A percentile compares a stretch with the other conserved stretches of the same genome.
phyloP scores from a whole-genome alignment of 1,284 basidiomycete genomes.

The Ustilago sp. region DNA sequence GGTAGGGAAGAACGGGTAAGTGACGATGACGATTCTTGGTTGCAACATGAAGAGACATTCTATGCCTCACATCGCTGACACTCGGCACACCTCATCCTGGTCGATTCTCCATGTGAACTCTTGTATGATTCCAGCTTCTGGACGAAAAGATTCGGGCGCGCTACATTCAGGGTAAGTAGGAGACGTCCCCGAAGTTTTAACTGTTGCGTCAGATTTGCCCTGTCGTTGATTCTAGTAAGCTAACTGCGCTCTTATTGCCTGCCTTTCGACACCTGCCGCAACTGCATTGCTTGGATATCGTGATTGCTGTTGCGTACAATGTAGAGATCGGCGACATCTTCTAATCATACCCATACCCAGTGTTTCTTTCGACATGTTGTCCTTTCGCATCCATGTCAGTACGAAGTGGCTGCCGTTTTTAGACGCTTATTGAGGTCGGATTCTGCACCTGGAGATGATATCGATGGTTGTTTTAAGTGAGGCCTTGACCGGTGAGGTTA shows the following conservation, averaged over 20 bases:
- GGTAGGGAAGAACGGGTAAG: slow-evolving; percentile 33
- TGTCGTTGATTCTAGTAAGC: background rate
- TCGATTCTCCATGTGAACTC: background rate
- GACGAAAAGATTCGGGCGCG: slow-evolving; percentile 57
- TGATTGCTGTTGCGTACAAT: background rate
- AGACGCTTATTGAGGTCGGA: too few relatives aligned
- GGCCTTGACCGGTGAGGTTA: too few relatives aligned
- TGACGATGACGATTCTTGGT: background rate
- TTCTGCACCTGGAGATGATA: too few relatives aligned
- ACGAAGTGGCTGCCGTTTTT: background rate
- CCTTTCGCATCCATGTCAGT: background rate
- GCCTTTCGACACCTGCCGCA: background rate
- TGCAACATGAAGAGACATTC: background rate
- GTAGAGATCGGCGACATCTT: slow-evolving; percentile 60
- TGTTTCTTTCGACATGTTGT: too few relatives aligned
- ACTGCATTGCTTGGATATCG: too few relatives aligned
- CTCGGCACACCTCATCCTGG: background rate
- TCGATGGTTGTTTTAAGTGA: too few relatives aligned
- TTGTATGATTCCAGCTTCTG: slow-evolving; percentile 25
- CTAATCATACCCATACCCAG: background rate
- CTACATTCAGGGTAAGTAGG: slow-evolving; percentile 53
- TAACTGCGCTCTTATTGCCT: background rate
- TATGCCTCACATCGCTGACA: background rate
- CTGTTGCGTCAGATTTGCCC: too few relatives aligned
- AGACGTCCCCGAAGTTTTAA: too few relatives aligned